A percentile compares a stretch with the other conserved stretches of the same genome.
Evolutionary conservation across 139 green algal genomes (phyloP).

Genomic region (Microglena sp.): DNA sequence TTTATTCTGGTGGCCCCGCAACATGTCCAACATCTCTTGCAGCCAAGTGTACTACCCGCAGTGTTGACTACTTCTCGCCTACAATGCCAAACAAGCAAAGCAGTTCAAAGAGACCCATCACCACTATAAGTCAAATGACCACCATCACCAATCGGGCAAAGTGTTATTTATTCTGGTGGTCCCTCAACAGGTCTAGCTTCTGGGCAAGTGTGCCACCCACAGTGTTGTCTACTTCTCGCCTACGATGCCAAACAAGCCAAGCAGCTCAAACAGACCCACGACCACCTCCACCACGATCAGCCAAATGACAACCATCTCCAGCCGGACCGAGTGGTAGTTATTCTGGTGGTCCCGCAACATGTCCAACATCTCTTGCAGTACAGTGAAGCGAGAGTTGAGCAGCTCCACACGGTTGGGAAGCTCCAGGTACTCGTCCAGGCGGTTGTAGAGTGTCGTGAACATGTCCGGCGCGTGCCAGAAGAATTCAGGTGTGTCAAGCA

Average conservation of each 20-base stretch:
- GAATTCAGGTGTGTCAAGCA: conserved; percentile 58
- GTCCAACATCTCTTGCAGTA: conserved; percentile 77
- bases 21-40: conserved; percentile 83
- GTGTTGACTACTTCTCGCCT: no score
- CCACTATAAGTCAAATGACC: conserved; percentile 50
- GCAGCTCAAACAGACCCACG: conserved; percentile 35
- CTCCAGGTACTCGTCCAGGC: conserved; percentile 51
- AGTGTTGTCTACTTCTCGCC: no score
- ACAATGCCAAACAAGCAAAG: conserved; percentile 20
- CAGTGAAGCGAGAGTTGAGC: conserved; percentile 40
- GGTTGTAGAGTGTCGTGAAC: conserved; percentile 32
- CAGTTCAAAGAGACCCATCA: conserved; percentile 38
- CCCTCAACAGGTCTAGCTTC: conserved; percentile 75
- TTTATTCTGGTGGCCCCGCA: conserved; percentile 45
- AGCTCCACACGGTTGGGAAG: conserved; percentile 42
- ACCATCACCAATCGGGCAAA: conserved; percentile 44
- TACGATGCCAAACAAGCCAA: conserved; percentile 20
- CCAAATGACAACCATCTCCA: conserved; percentile 57
- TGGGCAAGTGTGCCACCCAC: no score
- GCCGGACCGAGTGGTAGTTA: conserved; percentile 32
- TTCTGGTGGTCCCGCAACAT: conserved; percentile 62
- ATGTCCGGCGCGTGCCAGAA: conserved; percentile 52
- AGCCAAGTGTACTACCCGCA: conserved; percentile 44
- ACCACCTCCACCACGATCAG: conserved; percentile 52
- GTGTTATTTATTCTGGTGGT: conserved; percentile 46